phyloP scores from a whole-genome alignment of 148 eudicot genomes.

The Diospyros kaki region DNA sequence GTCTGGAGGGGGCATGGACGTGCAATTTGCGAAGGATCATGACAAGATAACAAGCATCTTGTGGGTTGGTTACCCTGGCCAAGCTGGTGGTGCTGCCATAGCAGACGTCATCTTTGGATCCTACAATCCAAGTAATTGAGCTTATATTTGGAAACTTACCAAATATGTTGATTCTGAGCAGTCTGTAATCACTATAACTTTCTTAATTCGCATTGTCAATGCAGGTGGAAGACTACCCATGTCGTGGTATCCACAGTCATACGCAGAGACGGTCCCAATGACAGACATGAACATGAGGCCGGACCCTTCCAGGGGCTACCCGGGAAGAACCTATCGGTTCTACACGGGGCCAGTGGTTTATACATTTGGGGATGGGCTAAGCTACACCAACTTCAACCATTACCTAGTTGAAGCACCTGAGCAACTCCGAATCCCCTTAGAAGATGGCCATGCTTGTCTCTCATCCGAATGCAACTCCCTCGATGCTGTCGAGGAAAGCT shows the following conservation, averaged over 20 bases:
- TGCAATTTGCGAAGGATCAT: constrained; percentile 51
- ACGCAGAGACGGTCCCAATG: constrained; percentile 56
- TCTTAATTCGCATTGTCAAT: too few relatives aligned
- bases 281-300: constrained; percentile 45
- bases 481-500: constrained; percentile 43
- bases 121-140: constrained; percentile 30
- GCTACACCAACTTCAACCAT: constrained; percentile 51
- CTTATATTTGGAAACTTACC: too few relatives aligned
- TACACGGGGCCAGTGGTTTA: constrained; percentile 41
- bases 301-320: constrained; percentile 39
- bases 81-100: constrained; percentile 41
- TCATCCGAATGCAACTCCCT: constrained; percentile 58
- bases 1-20: constrained; percentile 75
- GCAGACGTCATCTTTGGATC: constrained; percentile 31
- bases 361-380: constrained; percentile 37
- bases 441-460: constrained; percentile 49
- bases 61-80: constrained; percentile 45
- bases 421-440: constrained; percentile 44
- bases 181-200: too few relatives aligned
- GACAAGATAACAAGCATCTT: constrained; percentile 25
- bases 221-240: constrained; percentile 65
- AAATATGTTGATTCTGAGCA: too few relatives aligned
- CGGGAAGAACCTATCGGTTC: constrained; percentile 47
- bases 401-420: constrained; percentile 55
- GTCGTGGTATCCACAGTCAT: constrained; percentile 74